Percentiles rank a stretch among this genome's conserved stretches.
Conservation (phyloP, 805 yeast species). For the Wickerhamiella musiphila region DNA sequence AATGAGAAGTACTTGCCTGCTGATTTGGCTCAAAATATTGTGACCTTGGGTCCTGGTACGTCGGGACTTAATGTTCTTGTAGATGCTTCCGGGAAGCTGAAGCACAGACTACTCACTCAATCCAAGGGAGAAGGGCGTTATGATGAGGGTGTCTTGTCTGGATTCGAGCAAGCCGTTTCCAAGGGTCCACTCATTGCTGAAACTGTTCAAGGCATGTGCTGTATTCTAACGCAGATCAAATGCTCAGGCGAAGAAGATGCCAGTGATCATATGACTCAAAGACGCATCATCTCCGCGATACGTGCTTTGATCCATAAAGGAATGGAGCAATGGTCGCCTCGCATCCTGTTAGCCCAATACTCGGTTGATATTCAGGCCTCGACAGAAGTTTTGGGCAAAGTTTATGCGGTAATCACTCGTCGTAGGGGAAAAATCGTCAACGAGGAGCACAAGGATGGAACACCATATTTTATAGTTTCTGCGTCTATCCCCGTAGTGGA, state of each 20-base stretch:
- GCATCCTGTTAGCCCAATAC: constrained; percentile 84
- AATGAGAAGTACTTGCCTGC: background rate
- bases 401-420: constrained; percentile 81
- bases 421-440: constrained; percentile 70
- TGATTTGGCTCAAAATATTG: constrained; percentile 26
- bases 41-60: constrained; percentile 62
- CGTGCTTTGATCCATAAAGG: constrained; percentile 57
- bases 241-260: constrained; percentile 13
- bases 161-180: constrained; percentile 63
- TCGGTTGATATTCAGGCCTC: constrained; percentile 90
- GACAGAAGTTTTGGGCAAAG: constrained; percentile 87
- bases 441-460: constrained; percentile 96
- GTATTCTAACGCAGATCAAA: constrained; percentile 10
- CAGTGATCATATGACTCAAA: constrained; percentile 15
- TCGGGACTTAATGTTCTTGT: constrained; percentile 6
- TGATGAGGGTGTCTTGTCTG: constrained; percentile 55
- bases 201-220: constrained; percentile 54
- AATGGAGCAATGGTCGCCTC: constrained; percentile 69
- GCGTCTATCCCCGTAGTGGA: constrained; percentile 86
- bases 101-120: no score
- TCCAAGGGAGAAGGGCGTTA: constrained; percentile 17
- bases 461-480: constrained; percentile 79
- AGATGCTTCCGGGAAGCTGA: constrained; percentile 1
- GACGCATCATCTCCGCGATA: constrained; percentile 56
- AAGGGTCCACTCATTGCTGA: constrained; percentile 86